Conservation (phyloP, 2,329 filamentous ascomycete genomes). For the Neonectria ditissima region DNA sequence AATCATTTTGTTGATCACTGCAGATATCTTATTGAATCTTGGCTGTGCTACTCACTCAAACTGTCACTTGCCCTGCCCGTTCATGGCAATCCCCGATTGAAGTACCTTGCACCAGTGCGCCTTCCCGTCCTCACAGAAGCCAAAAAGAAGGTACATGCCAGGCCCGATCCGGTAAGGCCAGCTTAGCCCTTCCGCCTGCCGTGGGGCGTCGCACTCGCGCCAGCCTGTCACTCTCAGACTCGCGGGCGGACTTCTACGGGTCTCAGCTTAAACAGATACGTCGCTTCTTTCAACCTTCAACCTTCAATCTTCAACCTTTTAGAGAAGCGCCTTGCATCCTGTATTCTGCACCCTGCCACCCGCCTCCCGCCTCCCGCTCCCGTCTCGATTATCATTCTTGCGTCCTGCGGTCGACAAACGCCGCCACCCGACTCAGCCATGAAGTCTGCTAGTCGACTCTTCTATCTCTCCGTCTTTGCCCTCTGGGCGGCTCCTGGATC, state of each 20-base stretch:
- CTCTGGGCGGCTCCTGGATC: slow-evolving; percentile 63
- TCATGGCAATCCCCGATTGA: slow-evolving; percentile 18
- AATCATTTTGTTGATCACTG: too few relatives aligned
- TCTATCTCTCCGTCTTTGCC: slow-evolving; percentile 68
- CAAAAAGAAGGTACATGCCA: slow-evolving; percentile 16
- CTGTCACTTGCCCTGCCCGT: neutral
- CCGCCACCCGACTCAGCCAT: slow-evolving; percentile 48
- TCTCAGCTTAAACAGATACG: slow-evolving; percentile 20
- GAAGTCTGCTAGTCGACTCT: slow-evolving; percentile 65
- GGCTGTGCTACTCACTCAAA: neutral
- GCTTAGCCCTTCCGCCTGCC: slow-evolving; percentile 16
- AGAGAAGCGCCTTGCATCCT: neutral
- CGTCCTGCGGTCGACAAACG: neutral
- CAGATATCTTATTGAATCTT: neutral
- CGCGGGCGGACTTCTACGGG: neutral
- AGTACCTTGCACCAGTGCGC: slow-evolving; percentile 3
- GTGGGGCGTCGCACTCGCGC: neutral
- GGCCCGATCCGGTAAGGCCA: slow-evolving; percentile 25
- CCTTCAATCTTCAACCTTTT: neutral
- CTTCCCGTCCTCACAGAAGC: neutral
- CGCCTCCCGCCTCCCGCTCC: neutral
- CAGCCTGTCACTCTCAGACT: neutral
- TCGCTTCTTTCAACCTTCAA: slow-evolving; percentile 23
- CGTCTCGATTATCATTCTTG: neutral
- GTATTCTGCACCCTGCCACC: neutral